Conservation (phyloP, 345 rosid species). For the Rhizophora mangle region DNA sequence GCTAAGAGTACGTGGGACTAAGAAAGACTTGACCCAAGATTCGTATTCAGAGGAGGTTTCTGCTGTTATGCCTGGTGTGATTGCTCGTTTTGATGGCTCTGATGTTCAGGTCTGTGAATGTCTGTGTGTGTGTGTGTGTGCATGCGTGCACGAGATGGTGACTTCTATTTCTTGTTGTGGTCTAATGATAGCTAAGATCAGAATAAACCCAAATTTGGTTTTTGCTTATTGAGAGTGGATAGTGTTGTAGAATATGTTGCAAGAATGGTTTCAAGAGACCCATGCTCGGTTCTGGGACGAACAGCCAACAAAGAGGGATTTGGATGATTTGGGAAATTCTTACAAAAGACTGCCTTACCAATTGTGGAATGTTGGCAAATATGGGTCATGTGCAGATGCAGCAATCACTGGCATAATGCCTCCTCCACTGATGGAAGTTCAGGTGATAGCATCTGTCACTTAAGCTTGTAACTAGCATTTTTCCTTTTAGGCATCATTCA, state of each 20-base stretch:
- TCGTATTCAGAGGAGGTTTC: conserved; percentile 66
- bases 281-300: conserved; percentile 75
- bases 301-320: conserved; percentile 37
- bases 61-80: conserved; percentile 64
- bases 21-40: conserved; percentile 59
- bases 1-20: conserved; percentile 68
- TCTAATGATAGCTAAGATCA: background rate
- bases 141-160: background rate
- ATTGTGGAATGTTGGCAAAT: conserved; percentile 84
- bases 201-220: background rate
- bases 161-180: background rate
- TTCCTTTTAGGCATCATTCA: background rate
- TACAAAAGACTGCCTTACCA: conserved; percentile 62
- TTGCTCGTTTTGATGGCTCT: conserved; percentile 84
- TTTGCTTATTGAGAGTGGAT: background rate
- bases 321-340: conserved; percentile 41
- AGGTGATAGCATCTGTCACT: conserved; percentile 45
- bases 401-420: conserved; percentile 90
- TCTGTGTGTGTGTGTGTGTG: background rate
- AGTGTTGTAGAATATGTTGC: conserved; percentile 55
- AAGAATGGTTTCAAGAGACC: conserved; percentile 57
- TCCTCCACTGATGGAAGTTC: conserved; percentile 83
- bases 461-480: background rate
- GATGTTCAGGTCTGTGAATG: conserved; percentile 53
- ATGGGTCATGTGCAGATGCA: conserved; percentile 76